phyloP scores from a whole-genome alignment of 192 early-diverging fungal genomes.

The Podila horticola region DNA sequence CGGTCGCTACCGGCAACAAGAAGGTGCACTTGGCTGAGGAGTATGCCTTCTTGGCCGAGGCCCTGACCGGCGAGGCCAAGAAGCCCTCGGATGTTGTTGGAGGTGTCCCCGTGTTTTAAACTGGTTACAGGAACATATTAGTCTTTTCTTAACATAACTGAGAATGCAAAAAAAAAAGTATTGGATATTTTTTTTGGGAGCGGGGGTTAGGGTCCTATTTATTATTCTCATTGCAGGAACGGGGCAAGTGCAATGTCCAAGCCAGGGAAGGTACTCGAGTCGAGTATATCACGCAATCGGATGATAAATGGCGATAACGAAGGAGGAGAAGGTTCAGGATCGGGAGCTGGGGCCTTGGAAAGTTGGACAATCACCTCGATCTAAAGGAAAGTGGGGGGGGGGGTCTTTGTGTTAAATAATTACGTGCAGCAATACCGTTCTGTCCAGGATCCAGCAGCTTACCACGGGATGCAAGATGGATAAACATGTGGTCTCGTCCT shows the following conservation, averaged over 20 bases:
- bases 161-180: no score
- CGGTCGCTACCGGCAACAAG: conserved; percentile 94
- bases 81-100: conserved; percentile 73
- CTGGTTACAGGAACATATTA: not conserved
- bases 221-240: not conserved
- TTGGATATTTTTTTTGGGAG: no score
- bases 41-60: conserved; percentile 75
- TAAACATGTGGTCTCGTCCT: not conserved
- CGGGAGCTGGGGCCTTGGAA: not conserved
- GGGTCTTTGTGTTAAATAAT: not conserved
- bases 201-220: not conserved
- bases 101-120: conserved; percentile 75
- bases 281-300: conserved; percentile 4
- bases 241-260: not conserved
- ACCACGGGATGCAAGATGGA: conserved; percentile 6
- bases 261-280: not conserved
- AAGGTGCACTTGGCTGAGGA: conserved; percentile 92
- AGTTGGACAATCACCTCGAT: not conserved
- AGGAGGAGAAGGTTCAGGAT: not conserved
- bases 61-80: conserved; percentile 74
- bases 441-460: not conserved
- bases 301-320: not conserved
- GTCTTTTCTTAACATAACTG: not conserved
- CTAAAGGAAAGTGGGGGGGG: not conserved
- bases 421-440: not conserved